Percentiles rank a stretch among this genome's conserved stretches.
These are phyloP conservation scores for Colletotrichum somersetense DNA, from an alignment of 2,329 filamentous ascomycete species.

Conservation along the genomic window DNA sequence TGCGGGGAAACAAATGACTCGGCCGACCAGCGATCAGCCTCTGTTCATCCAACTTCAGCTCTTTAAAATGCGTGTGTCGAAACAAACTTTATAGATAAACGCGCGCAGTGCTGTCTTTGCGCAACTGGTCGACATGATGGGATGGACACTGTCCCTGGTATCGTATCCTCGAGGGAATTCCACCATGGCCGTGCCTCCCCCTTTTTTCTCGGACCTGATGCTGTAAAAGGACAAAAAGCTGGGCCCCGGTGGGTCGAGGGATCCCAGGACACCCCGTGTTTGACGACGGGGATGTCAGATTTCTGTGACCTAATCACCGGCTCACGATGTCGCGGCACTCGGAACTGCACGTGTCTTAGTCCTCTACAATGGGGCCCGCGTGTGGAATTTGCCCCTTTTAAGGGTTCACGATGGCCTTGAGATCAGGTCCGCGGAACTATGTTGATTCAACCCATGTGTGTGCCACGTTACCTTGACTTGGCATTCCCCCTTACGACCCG, in stretches of 20 bases:
- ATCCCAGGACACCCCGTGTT: neutral
- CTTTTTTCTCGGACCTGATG: neutral
- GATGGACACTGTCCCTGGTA: neutral
- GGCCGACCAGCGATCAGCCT: neutral
- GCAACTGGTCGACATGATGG: neutral
- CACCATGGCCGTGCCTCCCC: neutral
- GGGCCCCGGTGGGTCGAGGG: neutral
- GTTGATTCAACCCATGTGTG: too few relatives aligned
- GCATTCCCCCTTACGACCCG: neutral
- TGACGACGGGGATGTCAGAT: neutral
- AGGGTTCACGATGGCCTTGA: neutral
- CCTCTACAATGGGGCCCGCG: neutral
- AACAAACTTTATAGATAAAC: too few relatives aligned
- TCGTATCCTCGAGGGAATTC: neutral
- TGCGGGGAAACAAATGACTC: conserved; percentile 10
- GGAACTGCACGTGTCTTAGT: neutral
- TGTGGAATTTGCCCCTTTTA: neutral
- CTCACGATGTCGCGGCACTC: neutral
- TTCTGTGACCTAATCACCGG: too few relatives aligned
- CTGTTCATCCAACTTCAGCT: conserved; percentile 2
- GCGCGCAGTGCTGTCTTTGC: neutral
- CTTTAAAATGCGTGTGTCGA: too few relatives aligned
- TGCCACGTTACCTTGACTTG: neutral
- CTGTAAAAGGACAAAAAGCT: conserved; percentile 5
- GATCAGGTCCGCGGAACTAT: too few relatives aligned